Percentiles rank a stretch among this genome's conserved stretches.
phyloP scores from a whole-genome alignment of 331 rosid genomes.

The Prunus yedoensis region DNA sequence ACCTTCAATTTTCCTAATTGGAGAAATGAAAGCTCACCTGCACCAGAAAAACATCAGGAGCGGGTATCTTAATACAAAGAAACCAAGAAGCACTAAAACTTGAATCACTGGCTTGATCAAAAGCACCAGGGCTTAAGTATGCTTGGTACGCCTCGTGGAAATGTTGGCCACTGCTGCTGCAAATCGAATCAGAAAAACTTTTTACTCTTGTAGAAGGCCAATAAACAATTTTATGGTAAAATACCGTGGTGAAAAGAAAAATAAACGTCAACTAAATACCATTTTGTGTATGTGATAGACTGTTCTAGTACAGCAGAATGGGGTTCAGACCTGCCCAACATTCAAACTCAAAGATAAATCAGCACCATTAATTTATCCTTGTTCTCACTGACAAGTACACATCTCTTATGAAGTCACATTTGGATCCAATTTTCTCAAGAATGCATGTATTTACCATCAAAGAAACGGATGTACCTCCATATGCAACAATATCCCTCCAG shows the following conservation, averaged over 20 bases:
- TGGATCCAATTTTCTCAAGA: neutral
- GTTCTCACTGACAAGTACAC: neutral
- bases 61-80: constrained; percentile 65
- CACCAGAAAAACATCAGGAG: constrained; percentile 80
- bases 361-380: neutral
- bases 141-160: constrained; percentile 47
- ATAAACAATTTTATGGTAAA: neutral
- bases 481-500: constrained; percentile 82
- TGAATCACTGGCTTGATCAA: constrained; percentile 81
- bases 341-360: constrained; percentile 9
- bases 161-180: constrained; percentile 75
- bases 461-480: constrained; percentile 61
- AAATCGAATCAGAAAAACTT: constrained; percentile 2
- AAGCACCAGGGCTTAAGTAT: constrained; percentile 66
- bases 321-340: constrained; percentile 74
- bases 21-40: constrained; percentile 58
- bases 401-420: neutral
- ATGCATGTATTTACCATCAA: neutral
- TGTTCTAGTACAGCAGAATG: constrained; percentile 61
- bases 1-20: neutral
- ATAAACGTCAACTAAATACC: constrained; percentile 38
- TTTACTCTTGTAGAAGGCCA: neutral
- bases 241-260: neutral
- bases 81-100: constrained; percentile 78
- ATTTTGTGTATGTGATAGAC: constrained; percentile 69